Evolutionary conservation across 495 filamentous ascomycete genomes (phyloP).

Genomic region (Aspergillus asperescens): DNA sequence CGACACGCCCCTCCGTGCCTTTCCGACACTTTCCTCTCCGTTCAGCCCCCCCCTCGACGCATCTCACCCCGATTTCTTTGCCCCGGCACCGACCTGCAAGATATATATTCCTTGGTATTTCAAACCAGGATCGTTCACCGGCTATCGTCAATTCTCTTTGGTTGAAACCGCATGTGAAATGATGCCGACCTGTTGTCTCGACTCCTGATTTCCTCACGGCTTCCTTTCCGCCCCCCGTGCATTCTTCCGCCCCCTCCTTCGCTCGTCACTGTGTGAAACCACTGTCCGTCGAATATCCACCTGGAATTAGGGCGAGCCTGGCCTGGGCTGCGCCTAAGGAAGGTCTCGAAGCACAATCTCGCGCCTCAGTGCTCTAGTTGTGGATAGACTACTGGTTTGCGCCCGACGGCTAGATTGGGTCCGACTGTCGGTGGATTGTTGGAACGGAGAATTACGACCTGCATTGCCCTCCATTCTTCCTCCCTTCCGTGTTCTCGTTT

Average conservation of each 20-base stretch:
- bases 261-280: slow-evolving; percentile 8
- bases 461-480: slow-evolving; percentile 14
- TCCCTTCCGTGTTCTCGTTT: slow-evolving; percentile 12
- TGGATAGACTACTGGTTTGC: slow-evolving; percentile 9
- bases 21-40: slow-evolving; percentile 11
- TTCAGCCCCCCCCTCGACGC: slow-evolving; percentile 3
- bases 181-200: slow-evolving; percentile 32
- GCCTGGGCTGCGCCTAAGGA: neutral
- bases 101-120: neutral
- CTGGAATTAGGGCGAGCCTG: neutral
- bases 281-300: neutral
- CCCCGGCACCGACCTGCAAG: slow-evolving; percentile 1
- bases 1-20: slow-evolving; percentile 8
- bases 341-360: slow-evolving; percentile 2
- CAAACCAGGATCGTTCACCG: neutral
- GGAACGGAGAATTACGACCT: slow-evolving; percentile 18
- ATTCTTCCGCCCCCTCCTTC: slow-evolving; percentile 17
- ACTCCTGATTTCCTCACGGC: slow-evolving; percentile 26
- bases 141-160: neutral
- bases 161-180: slow-evolving; percentile 21
- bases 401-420: slow-evolving; percentile 20
- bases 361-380: neutral
- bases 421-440: slow-evolving; percentile 19
- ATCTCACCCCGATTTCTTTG: slow-evolving; percentile 1
- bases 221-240: slow-evolving; percentile 16